These are phyloP conservation scores for Calamus simplicifolius DNA, from an alignment of 176 grass and related monocot genomes.

Conservation along the genomic window DNA sequence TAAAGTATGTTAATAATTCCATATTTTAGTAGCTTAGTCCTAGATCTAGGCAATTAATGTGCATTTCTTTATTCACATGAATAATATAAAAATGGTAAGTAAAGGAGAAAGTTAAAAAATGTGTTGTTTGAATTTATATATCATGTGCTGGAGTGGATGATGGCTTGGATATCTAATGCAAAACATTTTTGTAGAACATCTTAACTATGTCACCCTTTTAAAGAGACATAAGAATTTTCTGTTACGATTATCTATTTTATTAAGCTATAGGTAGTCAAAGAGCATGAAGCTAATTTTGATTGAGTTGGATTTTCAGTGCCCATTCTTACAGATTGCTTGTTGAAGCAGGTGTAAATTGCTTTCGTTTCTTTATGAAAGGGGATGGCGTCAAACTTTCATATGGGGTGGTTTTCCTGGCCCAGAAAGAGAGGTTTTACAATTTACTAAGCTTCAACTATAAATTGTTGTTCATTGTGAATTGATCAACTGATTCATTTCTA, in stretches of 20 bases:
- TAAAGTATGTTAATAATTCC: too few relatives aligned
- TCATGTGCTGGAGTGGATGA: too few relatives aligned
- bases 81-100: too few relatives aligned
- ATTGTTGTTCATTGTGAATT: slow-evolving; percentile 9
- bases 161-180: too few relatives aligned
- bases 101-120: too few relatives aligned
- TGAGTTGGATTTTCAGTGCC: not conserved
- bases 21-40: too few relatives aligned
- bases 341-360: slow-evolving; percentile 54
- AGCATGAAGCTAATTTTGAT: not conserved
- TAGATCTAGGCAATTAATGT: too few relatives aligned
- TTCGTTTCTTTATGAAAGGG: slow-evolving; percentile 92
- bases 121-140: too few relatives aligned
- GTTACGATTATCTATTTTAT: not conserved
- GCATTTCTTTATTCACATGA: too few relatives aligned
- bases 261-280: not conserved
- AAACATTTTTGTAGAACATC: not conserved
- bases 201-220: not conserved
- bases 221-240: not conserved
- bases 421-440: slow-evolving; percentile 61
- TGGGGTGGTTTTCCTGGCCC: slow-evolving; percentile 89
- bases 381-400: slow-evolving; percentile 87
- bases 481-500: not conserved
- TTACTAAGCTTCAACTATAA: not conserved
- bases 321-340: slow-evolving; percentile 28